A percentile compares a stretch with the other conserved stretches of the same genome.
Conservation (phyloP, 169 alveolate species). For the Theileria luwenshuni region DNA sequence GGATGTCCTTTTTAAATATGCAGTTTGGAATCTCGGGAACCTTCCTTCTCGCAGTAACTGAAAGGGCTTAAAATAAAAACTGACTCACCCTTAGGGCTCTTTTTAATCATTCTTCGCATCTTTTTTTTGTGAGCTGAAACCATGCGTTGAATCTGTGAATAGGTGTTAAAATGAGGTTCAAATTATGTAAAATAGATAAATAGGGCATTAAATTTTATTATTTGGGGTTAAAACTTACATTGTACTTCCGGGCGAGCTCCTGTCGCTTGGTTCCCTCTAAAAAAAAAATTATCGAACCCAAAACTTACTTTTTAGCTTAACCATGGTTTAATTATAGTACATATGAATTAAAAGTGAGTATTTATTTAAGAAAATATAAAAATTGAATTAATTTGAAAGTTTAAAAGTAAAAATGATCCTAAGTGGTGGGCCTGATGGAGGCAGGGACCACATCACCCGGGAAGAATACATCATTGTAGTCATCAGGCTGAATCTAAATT, state of each 20-base stretch:
- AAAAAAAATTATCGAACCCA: not conserved
- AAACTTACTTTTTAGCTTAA: slow-evolving; percentile 67
- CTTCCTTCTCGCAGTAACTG: slow-evolving; percentile 33
- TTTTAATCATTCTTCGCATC: slow-evolving; percentile 38
- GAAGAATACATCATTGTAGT: slow-evolving; percentile 30
- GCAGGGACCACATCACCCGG: slow-evolving; percentile 61
- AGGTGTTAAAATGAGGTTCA: too few relatives aligned
- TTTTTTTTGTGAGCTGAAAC: slow-evolving; percentile 68
- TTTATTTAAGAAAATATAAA: not conserved
- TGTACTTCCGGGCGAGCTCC: slow-evolving; percentile 63
- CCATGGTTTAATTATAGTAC: slow-evolving; percentile 26
- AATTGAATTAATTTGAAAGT: not conserved
- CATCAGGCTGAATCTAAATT: slow-evolving; percentile 60
- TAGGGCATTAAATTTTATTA: not conserved
- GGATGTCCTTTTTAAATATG: slow-evolving; percentile 56
- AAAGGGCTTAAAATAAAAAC: not conserved
- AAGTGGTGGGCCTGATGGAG: not conserved
- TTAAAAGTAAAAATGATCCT: not conserved
- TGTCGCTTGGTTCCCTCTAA: slow-evolving; percentile 67
- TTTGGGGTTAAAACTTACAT: slow-evolving; percentile 32
- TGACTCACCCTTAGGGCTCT: slow-evolving; percentile 42
- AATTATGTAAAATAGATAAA: too few relatives aligned
- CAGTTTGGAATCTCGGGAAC: slow-evolving; percentile 69
- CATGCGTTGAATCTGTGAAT: slow-evolving; percentile 57
- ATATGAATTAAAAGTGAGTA: too few relatives aligned